These are phyloP conservation scores for Cutaneotrichosporon dermatis DNA, from an alignment of 1,284 basidiomycete species.

Conservation along the genomic window DNA sequence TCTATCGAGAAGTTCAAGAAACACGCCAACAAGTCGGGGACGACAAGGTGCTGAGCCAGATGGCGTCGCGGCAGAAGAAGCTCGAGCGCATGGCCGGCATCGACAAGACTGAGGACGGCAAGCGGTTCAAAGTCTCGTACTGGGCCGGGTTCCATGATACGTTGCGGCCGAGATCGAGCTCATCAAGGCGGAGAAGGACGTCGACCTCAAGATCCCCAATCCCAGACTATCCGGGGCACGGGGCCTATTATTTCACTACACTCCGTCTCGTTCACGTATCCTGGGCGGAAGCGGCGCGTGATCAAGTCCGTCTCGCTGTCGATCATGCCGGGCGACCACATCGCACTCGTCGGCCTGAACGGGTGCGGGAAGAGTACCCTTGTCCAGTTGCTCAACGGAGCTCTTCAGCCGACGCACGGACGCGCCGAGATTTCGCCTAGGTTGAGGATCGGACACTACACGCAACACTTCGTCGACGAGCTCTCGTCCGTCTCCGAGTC, in stretches of 20 bases:
- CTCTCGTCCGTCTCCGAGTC: slow-evolving; percentile 50
- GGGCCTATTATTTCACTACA: slow-evolving; percentile 58
- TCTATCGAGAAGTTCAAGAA: slow-evolving; percentile 17
- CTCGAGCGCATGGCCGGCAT: slow-evolving; percentile 58
- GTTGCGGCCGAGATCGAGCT: slow-evolving; percentile 54
- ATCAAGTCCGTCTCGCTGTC: slow-evolving; percentile 58
- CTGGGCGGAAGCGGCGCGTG: slow-evolving; percentile 41
- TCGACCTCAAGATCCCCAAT: slow-evolving; percentile 54
- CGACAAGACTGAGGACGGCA: slow-evolving; percentile 54
- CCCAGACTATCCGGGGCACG: slow-evolving; percentile 52
- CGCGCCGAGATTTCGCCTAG: slow-evolving; percentile 58
- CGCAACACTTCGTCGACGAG: slow-evolving; percentile 48
- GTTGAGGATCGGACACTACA: slow-evolving; percentile 55
- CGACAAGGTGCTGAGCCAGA: slow-evolving; percentile 30
- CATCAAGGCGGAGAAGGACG: slow-evolving; percentile 53
- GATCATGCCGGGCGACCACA: slow-evolving; percentile 56
- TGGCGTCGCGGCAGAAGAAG: slow-evolving; percentile 61
- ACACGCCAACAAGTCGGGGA: slow-evolving; percentile 13
- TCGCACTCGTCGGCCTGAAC: slow-evolving; percentile 59
- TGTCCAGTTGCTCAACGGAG: slow-evolving; percentile 57
- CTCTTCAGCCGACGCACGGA: slow-evolving; percentile 55
- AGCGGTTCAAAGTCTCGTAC: slow-evolving; percentile 61
- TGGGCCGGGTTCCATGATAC: slow-evolving; percentile 54
- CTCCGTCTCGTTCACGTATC: slow-evolving; percentile 53
- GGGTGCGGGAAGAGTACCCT: slow-evolving; percentile 62